These are phyloP conservation scores for Heimioporus sp. DNA, from an alignment of 768 basidiomycete genomes.

Conservation along the genomic window DNA sequence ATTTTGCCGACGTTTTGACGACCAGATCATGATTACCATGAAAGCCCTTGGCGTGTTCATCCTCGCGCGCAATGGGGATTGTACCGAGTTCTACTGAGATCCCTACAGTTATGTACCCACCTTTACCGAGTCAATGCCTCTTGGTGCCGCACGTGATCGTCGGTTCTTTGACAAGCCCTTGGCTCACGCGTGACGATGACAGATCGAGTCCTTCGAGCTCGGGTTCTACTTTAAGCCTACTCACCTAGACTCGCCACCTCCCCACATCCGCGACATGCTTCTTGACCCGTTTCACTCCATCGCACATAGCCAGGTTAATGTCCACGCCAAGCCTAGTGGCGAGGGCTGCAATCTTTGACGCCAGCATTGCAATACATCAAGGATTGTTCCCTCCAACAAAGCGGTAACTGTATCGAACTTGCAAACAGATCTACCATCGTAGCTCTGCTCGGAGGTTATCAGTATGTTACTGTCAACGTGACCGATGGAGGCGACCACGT, in stretches of 20 bases:
- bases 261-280: slow-evolving; percentile 67
- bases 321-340: slow-evolving; percentile 77
- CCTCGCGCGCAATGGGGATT: slow-evolving; percentile 76
- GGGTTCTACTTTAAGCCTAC: slow-evolving; percentile 58
- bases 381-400: slow-evolving; percentile 79
- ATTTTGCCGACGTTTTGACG: slow-evolving; percentile 9
- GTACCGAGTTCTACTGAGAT: slow-evolving; percentile 66
- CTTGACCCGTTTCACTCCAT: slow-evolving; percentile 54
- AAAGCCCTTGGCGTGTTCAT: slow-evolving; percentile 71
- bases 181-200: slow-evolving; percentile 6
- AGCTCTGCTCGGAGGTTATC: slow-evolving; percentile 81
- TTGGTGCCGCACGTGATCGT: slow-evolving; percentile 57
- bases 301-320: slow-evolving; percentile 66
- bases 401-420: slow-evolving; percentile 64
- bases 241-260: slow-evolving; percentile 68
- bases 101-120: slow-evolving; percentile 63
- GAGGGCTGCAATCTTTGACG: slow-evolving; percentile 86
- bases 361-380: slow-evolving; percentile 77
- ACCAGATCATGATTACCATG: slow-evolving; percentile 20
- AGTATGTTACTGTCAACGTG: slow-evolving; percentile 80
- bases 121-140: slow-evolving; percentile 69
- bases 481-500: slow-evolving; percentile 59
- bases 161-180: not conserved
- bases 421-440: slow-evolving; percentile 73
- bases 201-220: slow-evolving; percentile 69